phyloP scores from a whole-genome alignment of 495 filamentous ascomycete genomes.

The Staphylotrichum longicolle region DNA sequence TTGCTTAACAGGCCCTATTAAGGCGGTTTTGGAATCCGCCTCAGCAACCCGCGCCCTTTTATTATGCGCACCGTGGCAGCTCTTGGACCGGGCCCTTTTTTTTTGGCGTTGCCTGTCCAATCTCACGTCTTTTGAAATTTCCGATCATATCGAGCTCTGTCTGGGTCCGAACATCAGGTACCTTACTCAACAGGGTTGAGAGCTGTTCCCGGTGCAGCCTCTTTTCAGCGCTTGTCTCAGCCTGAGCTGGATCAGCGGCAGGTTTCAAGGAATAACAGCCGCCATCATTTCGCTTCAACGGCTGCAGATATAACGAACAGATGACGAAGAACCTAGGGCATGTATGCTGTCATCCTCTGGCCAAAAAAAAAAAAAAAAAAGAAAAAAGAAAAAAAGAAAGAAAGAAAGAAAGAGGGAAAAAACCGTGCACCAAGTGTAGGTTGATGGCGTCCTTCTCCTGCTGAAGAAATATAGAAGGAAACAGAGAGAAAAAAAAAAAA shows the following conservation, averaged over 20 bases:
- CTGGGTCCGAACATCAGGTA: too few relatives aligned
- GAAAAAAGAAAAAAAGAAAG: not conserved
- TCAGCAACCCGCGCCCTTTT: conserved; percentile 22
- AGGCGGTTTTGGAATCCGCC: conserved; percentile 16
- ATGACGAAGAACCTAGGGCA: not conserved
- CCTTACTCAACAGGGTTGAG: too few relatives aligned
- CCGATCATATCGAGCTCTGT: not conserved
- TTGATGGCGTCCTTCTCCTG: not conserved
- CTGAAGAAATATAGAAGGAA: too few relatives aligned
- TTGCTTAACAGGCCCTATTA: conserved; percentile 24
- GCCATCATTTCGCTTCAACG: conserved; percentile 12
- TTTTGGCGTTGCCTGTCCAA: not conserved
- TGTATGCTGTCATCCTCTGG: too few relatives aligned
- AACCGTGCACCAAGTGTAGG: too few relatives aligned
- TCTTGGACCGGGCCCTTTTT: not conserved
- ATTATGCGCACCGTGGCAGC: not conserved
- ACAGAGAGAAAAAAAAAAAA: too few relatives aligned
- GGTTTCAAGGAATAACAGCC: not conserved
- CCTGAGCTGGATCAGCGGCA: conserved; percentile 8
- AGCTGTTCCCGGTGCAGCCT: not conserved
- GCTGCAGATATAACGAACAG: not conserved
- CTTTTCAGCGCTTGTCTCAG: not conserved
- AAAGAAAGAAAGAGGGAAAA: not conserved
- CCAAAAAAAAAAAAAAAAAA: not conserved
- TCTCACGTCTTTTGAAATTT: not conserved